Evolutionary conservation across 2,329 filamentous ascomycete genomes (phyloP).

Genomic region (Claviceps cyperi): DNA sequence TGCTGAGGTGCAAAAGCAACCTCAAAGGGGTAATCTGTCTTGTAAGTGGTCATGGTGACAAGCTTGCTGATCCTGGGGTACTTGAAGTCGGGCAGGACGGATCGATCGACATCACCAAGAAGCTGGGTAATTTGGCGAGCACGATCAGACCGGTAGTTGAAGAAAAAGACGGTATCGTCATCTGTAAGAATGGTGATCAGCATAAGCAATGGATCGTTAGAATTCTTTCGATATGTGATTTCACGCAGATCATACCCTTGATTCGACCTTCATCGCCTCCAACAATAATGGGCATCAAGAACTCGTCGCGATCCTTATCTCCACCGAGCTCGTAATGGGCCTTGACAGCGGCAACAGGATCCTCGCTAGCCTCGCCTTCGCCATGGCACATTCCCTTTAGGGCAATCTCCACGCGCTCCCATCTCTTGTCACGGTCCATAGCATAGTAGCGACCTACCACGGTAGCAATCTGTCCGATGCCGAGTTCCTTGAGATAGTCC

Average conservation of each 20-base stretch:
- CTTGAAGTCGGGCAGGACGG: constrained; percentile 76
- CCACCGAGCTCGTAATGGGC: constrained; percentile 67
- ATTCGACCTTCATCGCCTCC: constrained; percentile 76
- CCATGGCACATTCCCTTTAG: constrained; percentile 75
- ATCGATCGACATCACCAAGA: constrained; percentile 81
- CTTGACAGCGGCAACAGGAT: constrained; percentile 76
- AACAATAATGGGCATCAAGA: constrained; percentile 93
- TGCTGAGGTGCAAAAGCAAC: constrained; percentile 86
- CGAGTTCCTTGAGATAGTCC: constrained; percentile 68
- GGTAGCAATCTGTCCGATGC: constrained; percentile 75
- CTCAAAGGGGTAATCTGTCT: constrained; percentile 82
- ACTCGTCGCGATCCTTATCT: constrained; percentile 73
- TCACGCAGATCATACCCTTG: constrained; percentile 42
- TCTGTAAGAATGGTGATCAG: constrained; percentile 34
- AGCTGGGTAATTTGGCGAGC: constrained; percentile 93
- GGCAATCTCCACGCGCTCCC: constrained; percentile 85
- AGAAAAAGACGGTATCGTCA: constrained; percentile 93
- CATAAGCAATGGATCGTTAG: neutral
- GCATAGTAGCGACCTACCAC: constrained; percentile 93
- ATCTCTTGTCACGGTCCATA: constrained; percentile 99
- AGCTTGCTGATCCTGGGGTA: constrained; percentile 77
- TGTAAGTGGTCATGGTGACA: constrained; percentile 98
- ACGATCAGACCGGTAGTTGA: constrained; percentile 99
- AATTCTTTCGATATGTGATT: constrained; percentile 8
- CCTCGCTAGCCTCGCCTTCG: constrained; percentile 72